A percentile compares a stretch with the other conserved stretches of the same genome.
phyloP scores from a whole-genome alignment of 2,329 filamentous ascomycete genomes.

The Cordyceps farinosa region DNA sequence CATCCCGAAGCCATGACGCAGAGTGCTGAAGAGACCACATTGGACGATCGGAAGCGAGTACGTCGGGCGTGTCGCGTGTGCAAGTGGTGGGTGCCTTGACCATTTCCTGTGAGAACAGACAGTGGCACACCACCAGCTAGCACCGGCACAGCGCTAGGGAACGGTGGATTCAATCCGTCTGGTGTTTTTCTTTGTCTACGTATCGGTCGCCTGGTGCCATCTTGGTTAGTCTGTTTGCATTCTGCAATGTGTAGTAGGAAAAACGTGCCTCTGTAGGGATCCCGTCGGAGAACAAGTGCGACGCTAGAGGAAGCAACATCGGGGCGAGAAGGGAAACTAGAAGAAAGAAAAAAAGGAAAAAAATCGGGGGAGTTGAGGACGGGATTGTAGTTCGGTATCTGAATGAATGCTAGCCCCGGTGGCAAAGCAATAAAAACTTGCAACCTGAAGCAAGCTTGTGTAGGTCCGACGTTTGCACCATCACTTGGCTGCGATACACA shows the following conservation, averaged over 20 bases:
- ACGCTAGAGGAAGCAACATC: not conserved
- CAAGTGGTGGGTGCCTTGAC: not conserved
- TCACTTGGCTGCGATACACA: too few relatives aligned
- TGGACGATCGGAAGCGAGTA: not conserved
- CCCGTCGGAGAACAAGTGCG: not conserved
- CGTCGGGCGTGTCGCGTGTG: conserved; percentile 10
- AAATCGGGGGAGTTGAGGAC: not conserved
- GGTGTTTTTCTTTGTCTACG: not conserved
- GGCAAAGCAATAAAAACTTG: not conserved
- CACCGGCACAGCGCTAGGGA: not conserved
- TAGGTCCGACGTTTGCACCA: not conserved
- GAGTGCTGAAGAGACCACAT: not conserved
- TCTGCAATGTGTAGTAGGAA: too few relatives aligned
- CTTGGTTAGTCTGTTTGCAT: not conserved
- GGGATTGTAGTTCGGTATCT: not conserved
- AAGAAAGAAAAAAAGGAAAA: not conserved
- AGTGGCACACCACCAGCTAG: not conserved
- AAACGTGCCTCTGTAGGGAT: not conserved
- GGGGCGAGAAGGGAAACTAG: not conserved
- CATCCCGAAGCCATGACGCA: conserved; percentile 3
- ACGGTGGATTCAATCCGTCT: not conserved
- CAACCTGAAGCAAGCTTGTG: not conserved
- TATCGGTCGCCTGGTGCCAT: too few relatives aligned
- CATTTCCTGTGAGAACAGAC: conserved; percentile 5
- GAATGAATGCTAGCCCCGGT: conserved; percentile 11